Evolutionary conservation across 2,329 filamentous ascomycete species (phyloP).

Genomic region (Xylariales sp.): DNA sequence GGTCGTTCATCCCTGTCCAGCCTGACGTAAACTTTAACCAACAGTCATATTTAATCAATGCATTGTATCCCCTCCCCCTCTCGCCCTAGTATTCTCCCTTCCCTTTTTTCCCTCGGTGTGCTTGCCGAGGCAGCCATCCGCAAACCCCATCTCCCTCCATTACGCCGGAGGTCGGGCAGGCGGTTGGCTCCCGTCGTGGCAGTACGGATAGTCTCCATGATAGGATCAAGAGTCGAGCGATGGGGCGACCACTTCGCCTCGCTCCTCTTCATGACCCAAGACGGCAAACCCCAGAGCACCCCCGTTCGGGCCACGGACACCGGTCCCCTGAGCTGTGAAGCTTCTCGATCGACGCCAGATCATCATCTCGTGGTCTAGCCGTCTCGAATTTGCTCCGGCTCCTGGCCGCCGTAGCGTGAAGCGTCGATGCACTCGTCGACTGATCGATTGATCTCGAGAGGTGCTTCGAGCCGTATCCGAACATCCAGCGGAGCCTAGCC

Average conservation of each 20-base stretch:
- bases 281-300: slow-evolving; percentile 36
- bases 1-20: slow-evolving; percentile 13
- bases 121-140: slow-evolving; percentile 44
- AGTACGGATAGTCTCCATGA: slow-evolving; percentile 40
- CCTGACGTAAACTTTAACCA: slow-evolving; percentile 31
- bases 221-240: slow-evolving; percentile 41
- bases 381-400: slow-evolving; percentile 37
- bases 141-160: slow-evolving; percentile 43
- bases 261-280: slow-evolving; percentile 42
- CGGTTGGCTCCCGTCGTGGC: slow-evolving; percentile 44
- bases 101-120: slow-evolving; percentile 32
- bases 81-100: neutral
- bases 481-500: slow-evolving; percentile 18
- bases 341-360: slow-evolving; percentile 31
- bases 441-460: slow-evolving; percentile 36
- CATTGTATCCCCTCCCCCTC: slow-evolving; percentile 14
- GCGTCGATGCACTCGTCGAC: slow-evolving; percentile 34
- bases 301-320: slow-evolving; percentile 36
- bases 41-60: slow-evolving; percentile 23
- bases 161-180: slow-evolving; percentile 45
- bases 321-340: slow-evolving; percentile 29
- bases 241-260: slow-evolving; percentile 30
- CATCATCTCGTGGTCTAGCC: slow-evolving; percentile 12
- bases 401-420: slow-evolving; percentile 27
- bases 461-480: slow-evolving; percentile 28